Evolutionary conservation across 345 rosid genomes (phyloP).

Genomic region (Conringia planisiliqua): DNA sequence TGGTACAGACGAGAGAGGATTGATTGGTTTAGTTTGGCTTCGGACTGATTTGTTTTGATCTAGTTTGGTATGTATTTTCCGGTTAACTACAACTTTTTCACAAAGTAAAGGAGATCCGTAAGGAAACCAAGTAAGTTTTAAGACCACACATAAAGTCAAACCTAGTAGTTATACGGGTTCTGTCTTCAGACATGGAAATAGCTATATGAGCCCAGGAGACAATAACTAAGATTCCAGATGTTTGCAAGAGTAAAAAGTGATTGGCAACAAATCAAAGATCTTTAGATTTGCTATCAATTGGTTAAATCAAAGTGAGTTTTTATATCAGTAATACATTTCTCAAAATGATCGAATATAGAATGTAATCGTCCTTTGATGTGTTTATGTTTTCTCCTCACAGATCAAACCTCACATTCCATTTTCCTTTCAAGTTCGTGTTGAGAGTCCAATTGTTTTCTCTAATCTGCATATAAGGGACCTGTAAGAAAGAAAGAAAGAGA

Average conservation of each 20-base stretch:
- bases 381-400: slow-evolving; percentile 30
- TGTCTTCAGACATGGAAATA: neutral
- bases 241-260: slow-evolving; percentile 10
- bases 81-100: neutral
- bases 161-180: slow-evolving; percentile 1
- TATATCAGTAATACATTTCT: neutral
- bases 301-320: neutral
- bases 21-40: neutral
- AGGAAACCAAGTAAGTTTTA: neutral
- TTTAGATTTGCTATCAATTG: neutral
- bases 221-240: neutral
- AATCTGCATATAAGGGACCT: slow-evolving; percentile 82
- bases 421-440: slow-evolving; percentile 67
- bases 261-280: neutral
- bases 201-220: neutral
- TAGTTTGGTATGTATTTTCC: neutral
- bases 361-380: neutral
- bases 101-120: neutral
- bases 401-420: slow-evolving; percentile 75
- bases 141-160: slow-evolving; percentile 17
- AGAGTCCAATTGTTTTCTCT: slow-evolving; percentile 89
- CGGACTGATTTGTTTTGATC: neutral
- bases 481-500: slow-evolving; percentile 21
- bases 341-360: neutral
- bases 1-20: neutral